Base-by-base conservation (phyloP, 768 basidiomycete species). In the Termitomyces sp. region DNA sequence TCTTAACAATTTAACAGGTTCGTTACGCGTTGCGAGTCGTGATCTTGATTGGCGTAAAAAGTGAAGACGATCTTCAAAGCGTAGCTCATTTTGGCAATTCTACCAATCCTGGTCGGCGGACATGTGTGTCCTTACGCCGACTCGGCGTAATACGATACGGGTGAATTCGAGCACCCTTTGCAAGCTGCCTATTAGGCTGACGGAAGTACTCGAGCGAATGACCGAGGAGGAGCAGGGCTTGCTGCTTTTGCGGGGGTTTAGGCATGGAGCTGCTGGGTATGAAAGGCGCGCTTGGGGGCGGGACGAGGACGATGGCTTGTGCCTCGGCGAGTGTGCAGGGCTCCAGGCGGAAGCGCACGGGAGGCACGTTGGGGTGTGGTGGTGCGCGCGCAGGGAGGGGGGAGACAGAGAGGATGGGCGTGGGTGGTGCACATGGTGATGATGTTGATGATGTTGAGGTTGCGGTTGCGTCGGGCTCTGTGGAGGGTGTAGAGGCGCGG, bases 261-360 rank as follows among this genome's bases (percentile, higher is more conserved):
- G 53, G 54, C 27, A 55, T 60, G 57, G 55, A 51, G 56, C 65
- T 60, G 46, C 63, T 57, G 30, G 65, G 64, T 22, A 68, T 53
- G 20, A 56, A 61, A 32, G 67, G 62, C 0, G 72, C 63, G 12
- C 62, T 50, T 1, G 73, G 69, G 43, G 76, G 73, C 24, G 74
- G 72, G 10, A 82, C 69, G 50, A 82, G 57, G 30, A 86, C 69
- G 57, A 83, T 73, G 1, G 82, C 85, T 20, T 84, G 75, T 0
- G 85, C 85, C 16, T 77, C 69, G 32, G 80, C 81, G 44, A 84
- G 64, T n/a, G 78, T 62, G 59, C 82, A 82, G 5, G 80, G 80
- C 22, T 79, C 71, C 40, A 84, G 76, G 20, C 58, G 56, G 53
- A 62, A 59, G 24, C 62, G 62, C 26, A 51, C 2, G 4, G 66